Base-by-base conservation (phyloP, 106 monocot species). In the Hemerocallis citrina region DNA sequence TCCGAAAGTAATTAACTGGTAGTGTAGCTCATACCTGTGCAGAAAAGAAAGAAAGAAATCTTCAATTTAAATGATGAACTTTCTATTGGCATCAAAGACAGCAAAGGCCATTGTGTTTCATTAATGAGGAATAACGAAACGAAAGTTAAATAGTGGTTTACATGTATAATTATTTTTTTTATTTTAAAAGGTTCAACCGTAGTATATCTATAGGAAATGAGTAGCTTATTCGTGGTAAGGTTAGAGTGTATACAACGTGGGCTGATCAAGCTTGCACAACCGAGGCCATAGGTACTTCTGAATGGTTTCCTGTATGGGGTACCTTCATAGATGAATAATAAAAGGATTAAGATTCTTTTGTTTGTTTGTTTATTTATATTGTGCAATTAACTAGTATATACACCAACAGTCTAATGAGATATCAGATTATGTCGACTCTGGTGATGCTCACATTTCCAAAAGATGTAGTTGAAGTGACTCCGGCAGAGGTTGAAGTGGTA, bases 401-500 rank as follows among this genome's bases (percentile, higher is more conserved):
- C n/a, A n/a, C n/a, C n/a, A n/a, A n/a, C n/a, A n/a, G n/a, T n/a
- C n/a, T n/a, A 54, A 17, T 43, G 20, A 28, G 11, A 15, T 20
- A 55, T 27, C 35, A 34, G 3, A n/a, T 28, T 43, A 22, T n/a
- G n/a, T n/a, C n/a, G n/a, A n/a, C n/a, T n/a, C n/a, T n/a, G n/a
- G n/a, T n/a, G 19, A 62, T 23, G 59, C 84, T 77, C 69, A 98
- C 96, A 98, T 40, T 66, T 98, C 96, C 66, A 98, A 57, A 43
- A 98, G 84, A 72, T 98, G 96, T 58, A 98, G 57, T 62, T 98
- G 91, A 68, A 98, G 81, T 31, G 96, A 98, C 70, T 91, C 96
- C 6, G 96, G 96, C 34, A 98, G 65, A 19, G 96, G 91, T 65
- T 98, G 91, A 63, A 98, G 84, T 37, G 96, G 96, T 16, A 98